Evolutionary conservation across 1,284 basidiomycete species (phyloP).

Genomic region (Cutaneotrichosporon sp.): DNA sequence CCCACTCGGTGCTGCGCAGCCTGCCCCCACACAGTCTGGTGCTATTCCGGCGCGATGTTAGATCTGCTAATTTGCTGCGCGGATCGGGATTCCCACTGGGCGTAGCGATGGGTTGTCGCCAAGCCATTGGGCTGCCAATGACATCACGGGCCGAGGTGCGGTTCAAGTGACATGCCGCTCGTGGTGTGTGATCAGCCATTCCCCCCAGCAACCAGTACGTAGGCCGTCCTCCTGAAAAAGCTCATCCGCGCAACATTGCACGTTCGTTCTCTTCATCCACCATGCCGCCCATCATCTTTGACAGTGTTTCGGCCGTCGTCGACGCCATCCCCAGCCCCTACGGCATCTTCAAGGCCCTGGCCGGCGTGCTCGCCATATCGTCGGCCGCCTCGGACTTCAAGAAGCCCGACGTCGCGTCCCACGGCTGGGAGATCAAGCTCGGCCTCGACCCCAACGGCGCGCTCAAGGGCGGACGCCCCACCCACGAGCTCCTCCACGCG

Average conservation of each 20-base stretch:
- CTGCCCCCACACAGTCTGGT: no score
- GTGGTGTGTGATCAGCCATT: background rate
- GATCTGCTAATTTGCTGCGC: no score
- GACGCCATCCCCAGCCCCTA: constrained; percentile 10
- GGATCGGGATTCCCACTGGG: no score
- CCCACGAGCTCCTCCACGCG: background rate
- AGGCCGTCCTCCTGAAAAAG: background rate
- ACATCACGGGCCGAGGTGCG: background rate
- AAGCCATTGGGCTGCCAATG: background rate
- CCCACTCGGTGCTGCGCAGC: no score
- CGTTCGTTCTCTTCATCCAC: background rate
- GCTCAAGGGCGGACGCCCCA: constrained; percentile 5
- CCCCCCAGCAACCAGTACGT: no score
- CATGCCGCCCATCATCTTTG: constrained; percentile 14
- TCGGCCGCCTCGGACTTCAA: background rate
- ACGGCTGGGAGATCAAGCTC: constrained; percentile 16
- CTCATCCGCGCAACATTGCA: background rate
- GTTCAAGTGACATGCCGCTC: no score
- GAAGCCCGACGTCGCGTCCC: background rate
- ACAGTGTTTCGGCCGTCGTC: constrained; percentile 8
- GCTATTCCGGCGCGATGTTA: no score
- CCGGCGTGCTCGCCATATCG: background rate
- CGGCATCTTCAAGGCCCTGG: constrained; percentile 11
- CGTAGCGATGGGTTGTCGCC: no score
- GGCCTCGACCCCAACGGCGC: constrained; percentile 3